These are phyloP conservation scores for Corynascus novoguineensis DNA, from an alignment of 495 filamentous ascomycete genomes.

Conservation along the genomic window DNA sequence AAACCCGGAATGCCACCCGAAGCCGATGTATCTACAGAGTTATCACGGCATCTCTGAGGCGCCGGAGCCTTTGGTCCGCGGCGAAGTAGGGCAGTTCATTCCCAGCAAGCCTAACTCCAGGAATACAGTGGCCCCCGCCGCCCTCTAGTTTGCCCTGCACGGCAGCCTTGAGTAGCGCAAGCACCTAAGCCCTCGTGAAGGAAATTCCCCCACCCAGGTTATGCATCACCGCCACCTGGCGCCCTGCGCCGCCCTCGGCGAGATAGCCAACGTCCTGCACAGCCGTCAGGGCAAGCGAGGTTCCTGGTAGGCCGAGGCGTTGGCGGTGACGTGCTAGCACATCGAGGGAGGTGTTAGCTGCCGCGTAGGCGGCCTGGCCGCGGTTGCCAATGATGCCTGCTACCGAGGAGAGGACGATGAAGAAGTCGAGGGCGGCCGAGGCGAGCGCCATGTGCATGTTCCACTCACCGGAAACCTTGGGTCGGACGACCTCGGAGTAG, in stretches of 20 bases:
- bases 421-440: constrained; percentile 56
- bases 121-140: too few relatives aligned
- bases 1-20: too few relatives aligned
- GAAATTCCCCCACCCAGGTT: constrained; percentile 48
- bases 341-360: constrained; percentile 59
- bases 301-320: constrained; percentile 41
- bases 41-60: too few relatives aligned
- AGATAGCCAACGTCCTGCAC: constrained; percentile 55
- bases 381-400: constrained; percentile 54
- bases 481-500: constrained; percentile 44
- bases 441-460: constrained; percentile 53
- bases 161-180: constrained; percentile 44
- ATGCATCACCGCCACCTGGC: constrained; percentile 42
- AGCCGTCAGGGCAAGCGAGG: constrained; percentile 52
- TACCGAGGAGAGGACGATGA: constrained; percentile 58
- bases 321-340: constrained; percentile 46
- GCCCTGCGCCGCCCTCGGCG: constrained; percentile 41
- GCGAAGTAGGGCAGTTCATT: too few relatives aligned
- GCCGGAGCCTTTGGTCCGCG: too few relatives aligned
- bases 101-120: too few relatives aligned
- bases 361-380: constrained; percentile 61
- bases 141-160: constrained; percentile 43
- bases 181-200: constrained; percentile 49
- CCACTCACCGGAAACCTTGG: constrained; percentile 52
- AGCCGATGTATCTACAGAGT: too few relatives aligned